Percentiles rank a stretch among this genome's conserved stretches.
These are phyloP conservation scores for Synchytrium microbalum DNA, from an alignment of 371 early-diverging fungal species.

Conservation along the genomic window DNA sequence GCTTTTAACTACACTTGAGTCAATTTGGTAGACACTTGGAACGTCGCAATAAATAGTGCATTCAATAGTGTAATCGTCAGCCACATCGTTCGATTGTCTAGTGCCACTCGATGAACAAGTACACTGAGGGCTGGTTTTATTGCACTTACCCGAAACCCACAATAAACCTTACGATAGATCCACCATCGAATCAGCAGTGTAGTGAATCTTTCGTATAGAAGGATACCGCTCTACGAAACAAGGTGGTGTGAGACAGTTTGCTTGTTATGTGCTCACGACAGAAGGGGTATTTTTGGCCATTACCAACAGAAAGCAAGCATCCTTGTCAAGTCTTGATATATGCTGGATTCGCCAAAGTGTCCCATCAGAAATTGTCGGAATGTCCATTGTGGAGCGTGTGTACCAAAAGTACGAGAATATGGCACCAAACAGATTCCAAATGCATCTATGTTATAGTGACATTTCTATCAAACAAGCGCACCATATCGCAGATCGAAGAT, in stretches of 20 bases:
- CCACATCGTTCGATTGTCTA: too few species aligned
- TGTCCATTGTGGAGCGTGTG: slow-evolving; percentile 44
- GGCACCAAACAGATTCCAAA: slow-evolving; percentile 26
- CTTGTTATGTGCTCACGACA: too few species aligned
- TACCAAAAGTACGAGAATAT: slow-evolving; percentile 49
- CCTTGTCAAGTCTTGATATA: slow-evolving; percentile 6
- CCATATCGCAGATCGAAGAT: slow-evolving; percentile 28
- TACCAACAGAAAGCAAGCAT: background rate
- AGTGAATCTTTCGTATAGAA: slow-evolving; percentile 6
- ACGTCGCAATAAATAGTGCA: too few species aligned
- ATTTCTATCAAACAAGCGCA: background rate
- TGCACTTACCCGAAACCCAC: slow-evolving; percentile 4
- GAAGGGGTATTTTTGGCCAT: background rate
- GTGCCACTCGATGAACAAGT: too few species aligned
- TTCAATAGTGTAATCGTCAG: too few species aligned
- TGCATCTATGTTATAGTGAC: background rate
- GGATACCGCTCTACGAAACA: slow-evolving; percentile 14
- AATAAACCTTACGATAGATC: slow-evolving; percentile 3
- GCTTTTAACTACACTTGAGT: too few species aligned
- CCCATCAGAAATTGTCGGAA: slow-evolving; percentile 61
- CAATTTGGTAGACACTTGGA: too few species aligned
- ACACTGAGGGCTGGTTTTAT: too few species aligned
- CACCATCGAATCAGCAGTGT: slow-evolving; percentile 9
- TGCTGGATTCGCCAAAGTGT: slow-evolving; percentile 20
- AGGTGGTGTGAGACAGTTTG: too few species aligned